Conservation (phyloP, 2,329 filamentous ascomycete genomes). For the Colletotrichum cuscutae region DNA sequence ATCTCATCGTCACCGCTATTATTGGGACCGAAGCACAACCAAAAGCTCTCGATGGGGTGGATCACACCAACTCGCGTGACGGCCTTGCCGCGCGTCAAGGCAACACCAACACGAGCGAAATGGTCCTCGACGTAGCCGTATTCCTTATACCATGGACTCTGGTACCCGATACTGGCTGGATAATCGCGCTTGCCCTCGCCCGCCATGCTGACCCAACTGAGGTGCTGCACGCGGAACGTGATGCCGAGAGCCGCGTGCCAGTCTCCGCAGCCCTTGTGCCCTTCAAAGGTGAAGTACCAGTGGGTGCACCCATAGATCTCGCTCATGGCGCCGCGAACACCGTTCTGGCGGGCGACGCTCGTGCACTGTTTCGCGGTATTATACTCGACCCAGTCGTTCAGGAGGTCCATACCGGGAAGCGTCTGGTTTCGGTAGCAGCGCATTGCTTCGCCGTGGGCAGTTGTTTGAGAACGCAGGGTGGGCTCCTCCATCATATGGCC, state of each 20-base stretch:
- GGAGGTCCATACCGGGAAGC: constrained; percentile 45
- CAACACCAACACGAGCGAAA: constrained; percentile 44
- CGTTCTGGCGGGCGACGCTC: constrained; percentile 44
- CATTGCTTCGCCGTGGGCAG: constrained; percentile 46
- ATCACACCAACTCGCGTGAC: constrained; percentile 43
- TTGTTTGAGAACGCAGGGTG: constrained; percentile 43
- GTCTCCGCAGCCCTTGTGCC: constrained; percentile 46
- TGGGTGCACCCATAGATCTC: constrained; percentile 45
- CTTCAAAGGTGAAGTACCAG: constrained; percentile 46
- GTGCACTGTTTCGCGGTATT: constrained; percentile 45
- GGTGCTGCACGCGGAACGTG: constrained; percentile 44
- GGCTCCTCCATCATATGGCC: constrained; percentile 48
- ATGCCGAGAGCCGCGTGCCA: constrained; percentile 47
- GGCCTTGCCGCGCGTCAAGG: constrained; percentile 43
- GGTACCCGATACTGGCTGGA: constrained; percentile 44
- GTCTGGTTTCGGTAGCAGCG: constrained; percentile 43
- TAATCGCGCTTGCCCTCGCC: constrained; percentile 46
- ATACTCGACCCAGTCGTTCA: constrained; percentile 44
- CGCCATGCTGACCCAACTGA: constrained; percentile 45
- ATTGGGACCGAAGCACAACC: constrained; percentile 44
- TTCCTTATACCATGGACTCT: constrained; percentile 47
- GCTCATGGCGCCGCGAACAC: constrained; percentile 41
- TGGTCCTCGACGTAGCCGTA: constrained; percentile 45
- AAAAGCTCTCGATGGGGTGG: constrained; percentile 47
- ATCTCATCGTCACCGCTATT: constrained; percentile 40